Conservation (phyloP, 805 yeast species). For the Kodamaea sagamina region DNA sequence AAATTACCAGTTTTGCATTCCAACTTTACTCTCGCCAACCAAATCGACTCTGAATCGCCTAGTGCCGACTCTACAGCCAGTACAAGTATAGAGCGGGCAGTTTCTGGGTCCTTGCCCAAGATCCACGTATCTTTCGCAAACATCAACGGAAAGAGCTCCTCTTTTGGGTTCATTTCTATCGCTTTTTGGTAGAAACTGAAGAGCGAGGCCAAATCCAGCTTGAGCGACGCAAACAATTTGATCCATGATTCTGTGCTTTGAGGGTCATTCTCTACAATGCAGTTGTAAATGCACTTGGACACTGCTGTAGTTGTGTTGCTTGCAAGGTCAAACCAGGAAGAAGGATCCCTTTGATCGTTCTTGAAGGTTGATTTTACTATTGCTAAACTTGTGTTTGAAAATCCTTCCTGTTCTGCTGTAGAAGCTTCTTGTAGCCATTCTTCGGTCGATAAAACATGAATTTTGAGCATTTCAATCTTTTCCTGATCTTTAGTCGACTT, state of each 20-base stretch:
- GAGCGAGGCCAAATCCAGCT: conserved; percentile 28
- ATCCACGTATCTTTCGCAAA: conserved; percentile 73
- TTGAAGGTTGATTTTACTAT: conserved; percentile 48
- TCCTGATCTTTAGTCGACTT: conserved; percentile 22
- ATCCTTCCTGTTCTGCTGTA: conserved; percentile 50
- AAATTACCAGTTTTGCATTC: conserved; percentile 49
- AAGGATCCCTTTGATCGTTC: conserved; percentile 18
- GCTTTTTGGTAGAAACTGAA: conserved; percentile 53
- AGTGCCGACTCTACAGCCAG: conserved; percentile 43
- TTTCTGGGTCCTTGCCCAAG: conserved; percentile 44
- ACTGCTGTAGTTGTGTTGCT: conserved; percentile 24
- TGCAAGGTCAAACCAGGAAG: conserved; percentile 3
- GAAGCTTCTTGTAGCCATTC: conserved; percentile 62
- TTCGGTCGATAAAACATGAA: conserved; percentile 22
- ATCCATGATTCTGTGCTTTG: conserved; percentile 50
- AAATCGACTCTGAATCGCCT: conserved; percentile 49
- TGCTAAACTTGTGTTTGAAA: conserved; percentile 51
- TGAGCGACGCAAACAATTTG: conserved; percentile 38
- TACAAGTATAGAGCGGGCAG: conserved; percentile 55
- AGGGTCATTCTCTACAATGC: conserved; percentile 50
- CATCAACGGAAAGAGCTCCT: conserved; percentile 59
- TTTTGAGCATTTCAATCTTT: not conserved
- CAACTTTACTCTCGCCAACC: conserved; percentile 73
- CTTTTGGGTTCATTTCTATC: conserved; percentile 48
- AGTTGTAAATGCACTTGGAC: conserved; percentile 51